phyloP scores from a whole-genome alignment of 306 rosid species.

The Leucaena leucocephala region DNA sequence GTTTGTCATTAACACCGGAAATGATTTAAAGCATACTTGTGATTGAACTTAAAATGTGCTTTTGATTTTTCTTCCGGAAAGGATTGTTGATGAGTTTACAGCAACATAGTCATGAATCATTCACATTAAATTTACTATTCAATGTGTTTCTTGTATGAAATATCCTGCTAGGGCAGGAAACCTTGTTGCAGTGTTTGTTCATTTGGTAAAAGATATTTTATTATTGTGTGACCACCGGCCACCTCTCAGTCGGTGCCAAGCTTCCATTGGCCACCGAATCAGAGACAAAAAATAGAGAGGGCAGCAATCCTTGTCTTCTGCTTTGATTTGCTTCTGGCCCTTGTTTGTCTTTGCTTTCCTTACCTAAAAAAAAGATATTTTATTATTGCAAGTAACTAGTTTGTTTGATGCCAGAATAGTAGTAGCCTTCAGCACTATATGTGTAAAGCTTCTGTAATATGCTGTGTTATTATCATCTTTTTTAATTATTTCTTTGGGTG shows the following conservation, averaged over 20 bases:
- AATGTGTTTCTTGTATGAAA: background rate
- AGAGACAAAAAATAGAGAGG: no score
- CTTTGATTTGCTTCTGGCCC: no score
- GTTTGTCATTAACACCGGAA: background rate
- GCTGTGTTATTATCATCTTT: background rate
- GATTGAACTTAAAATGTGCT: background rate
- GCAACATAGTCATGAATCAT: background rate
- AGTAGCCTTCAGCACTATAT: background rate
- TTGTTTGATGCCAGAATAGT: background rate
- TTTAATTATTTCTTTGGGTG: background rate
- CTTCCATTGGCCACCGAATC: no score
- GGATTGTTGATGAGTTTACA: background rate
- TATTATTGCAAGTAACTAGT: no score
- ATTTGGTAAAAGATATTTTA: background rate
- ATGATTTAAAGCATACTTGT: background rate
- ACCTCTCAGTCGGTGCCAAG: no score
- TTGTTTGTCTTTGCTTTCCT: no score
- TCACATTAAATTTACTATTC: background rate
- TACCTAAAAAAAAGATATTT: no score
- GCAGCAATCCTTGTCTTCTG: no score
- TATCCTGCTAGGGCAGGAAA: background rate
- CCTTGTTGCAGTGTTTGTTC: background rate
- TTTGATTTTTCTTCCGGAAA: background rate
- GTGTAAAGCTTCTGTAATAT: background rate
- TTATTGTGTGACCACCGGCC: no score